Conservation (phyloP, 2,329 filamentous ascomycete genomes). For the Chaetothyriales sp. region DNA sequence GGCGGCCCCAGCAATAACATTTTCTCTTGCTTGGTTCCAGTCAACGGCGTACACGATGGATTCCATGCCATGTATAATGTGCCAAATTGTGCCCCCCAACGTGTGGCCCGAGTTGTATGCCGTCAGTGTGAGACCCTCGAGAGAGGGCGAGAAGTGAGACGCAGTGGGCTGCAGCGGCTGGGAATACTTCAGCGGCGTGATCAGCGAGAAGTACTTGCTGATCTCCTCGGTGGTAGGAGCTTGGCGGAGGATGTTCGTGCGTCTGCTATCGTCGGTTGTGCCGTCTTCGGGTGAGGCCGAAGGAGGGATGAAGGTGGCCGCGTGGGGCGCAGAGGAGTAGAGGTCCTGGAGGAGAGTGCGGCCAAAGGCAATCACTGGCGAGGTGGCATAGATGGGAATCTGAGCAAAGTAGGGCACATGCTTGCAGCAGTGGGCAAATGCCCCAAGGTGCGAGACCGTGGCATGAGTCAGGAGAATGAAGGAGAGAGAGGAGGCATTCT, state of each 20-base stretch:
- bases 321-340: slow-evolving; percentile 78
- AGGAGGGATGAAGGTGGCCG: slow-evolving; percentile 62
- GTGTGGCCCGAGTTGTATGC: slow-evolving; percentile 95
- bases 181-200: slow-evolving; percentile 89
- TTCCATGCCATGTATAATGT: slow-evolving; percentile 90
- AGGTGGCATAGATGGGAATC: slow-evolving; percentile 87
- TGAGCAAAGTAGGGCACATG: slow-evolving; percentile 81
- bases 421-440: slow-evolving; percentile 93
- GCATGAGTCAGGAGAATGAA: slow-evolving; percentile 90
- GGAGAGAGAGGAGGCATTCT: slow-evolving; percentile 80
- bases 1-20: slow-evolving; percentile 81
- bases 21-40: slow-evolving; percentile 96
- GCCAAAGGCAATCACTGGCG: slow-evolving; percentile 82
- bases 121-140: slow-evolving; percentile 85
- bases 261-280: slow-evolving; percentile 29
- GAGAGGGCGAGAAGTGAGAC: slow-evolving; percentile 72
- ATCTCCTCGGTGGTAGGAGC: slow-evolving; percentile 79
- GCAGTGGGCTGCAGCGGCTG: slow-evolving; percentile 83
- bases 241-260: slow-evolving; percentile 41
- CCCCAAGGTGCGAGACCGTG: slow-evolving; percentile 77
- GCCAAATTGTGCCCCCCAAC: slow-evolving; percentile 94
- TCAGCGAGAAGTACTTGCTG: slow-evolving; percentile 73
- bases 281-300: slow-evolving; percentile 20
- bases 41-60: slow-evolving; percentile 96
- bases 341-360: slow-evolving; percentile 82